Evolutionary conservation across 1,284 basidiomycete genomes (phyloP).

Genomic region (Fistulinella staudtii): DNA sequence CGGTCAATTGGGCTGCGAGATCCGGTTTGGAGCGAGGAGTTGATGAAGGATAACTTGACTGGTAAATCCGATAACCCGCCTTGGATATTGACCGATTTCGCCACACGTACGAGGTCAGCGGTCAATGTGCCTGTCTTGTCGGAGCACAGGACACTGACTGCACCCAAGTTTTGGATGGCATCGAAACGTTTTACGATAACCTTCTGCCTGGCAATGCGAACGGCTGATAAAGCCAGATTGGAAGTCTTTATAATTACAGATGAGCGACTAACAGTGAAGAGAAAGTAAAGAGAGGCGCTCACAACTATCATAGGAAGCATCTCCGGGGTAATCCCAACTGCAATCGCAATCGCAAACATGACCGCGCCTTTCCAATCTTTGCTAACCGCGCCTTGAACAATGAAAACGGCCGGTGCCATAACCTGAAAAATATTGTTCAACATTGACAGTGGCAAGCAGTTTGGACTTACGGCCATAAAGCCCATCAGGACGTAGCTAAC

Average conservation of each 20-base stretch:
- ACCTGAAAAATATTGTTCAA: slow-evolving; percentile 12
- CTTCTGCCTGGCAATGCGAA: slow-evolving; percentile 32
- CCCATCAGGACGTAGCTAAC: slow-evolving; percentile 31
- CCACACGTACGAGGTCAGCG: slow-evolving; percentile 32
- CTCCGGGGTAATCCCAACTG: slow-evolving; percentile 31
- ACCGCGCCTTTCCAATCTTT: slow-evolving; percentile 31
- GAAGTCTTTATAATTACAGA: slow-evolving; percentile 21
- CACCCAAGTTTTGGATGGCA: slow-evolving; percentile 31
- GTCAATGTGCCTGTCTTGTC: slow-evolving; percentile 33
- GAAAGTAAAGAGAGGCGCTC: slow-evolving; percentile 4
- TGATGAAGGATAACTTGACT: slow-evolving; percentile 25
- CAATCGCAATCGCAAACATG: slow-evolving; percentile 32
- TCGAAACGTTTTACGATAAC: slow-evolving; percentile 34
- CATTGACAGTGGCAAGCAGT: neutral
- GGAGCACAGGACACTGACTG: slow-evolving; percentile 28
- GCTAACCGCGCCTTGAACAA: slow-evolving; percentile 31
- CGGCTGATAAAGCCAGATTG: slow-evolving; percentile 29
- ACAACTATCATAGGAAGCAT: slow-evolving; percentile 35
- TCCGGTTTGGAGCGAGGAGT: slow-evolving; percentile 29
- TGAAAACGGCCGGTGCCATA: slow-evolving; percentile 29
- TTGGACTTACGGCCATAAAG: slow-evolving; percentile 28
- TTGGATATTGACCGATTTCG: slow-evolving; percentile 23
- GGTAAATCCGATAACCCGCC: slow-evolving; percentile 27
- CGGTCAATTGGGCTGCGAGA: slow-evolving; percentile 32
- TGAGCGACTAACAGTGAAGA: slow-evolving; percentile 4